Evolutionary conservation across 2,329 filamentous ascomycete genomes (phyloP).

Genomic region (Neopestalotiopsis rosae): DNA sequence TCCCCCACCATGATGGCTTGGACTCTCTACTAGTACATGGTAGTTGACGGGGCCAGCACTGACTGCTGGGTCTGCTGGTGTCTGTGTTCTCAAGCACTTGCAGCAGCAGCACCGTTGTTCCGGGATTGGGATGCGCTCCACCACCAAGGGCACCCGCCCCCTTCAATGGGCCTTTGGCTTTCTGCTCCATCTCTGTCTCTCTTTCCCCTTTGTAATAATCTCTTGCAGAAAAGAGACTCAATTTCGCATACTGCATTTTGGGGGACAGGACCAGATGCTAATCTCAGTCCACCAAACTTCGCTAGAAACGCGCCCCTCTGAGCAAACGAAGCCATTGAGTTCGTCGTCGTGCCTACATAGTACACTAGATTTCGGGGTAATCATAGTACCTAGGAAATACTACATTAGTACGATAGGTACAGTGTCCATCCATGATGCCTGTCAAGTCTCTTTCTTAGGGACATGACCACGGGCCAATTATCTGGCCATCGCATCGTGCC

Average conservation of each 20-base stretch:
- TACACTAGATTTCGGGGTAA: too few species aligned
- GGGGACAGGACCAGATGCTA: too few species aligned
- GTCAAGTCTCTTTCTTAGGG: background rate
- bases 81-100: slow-evolving; percentile 3
- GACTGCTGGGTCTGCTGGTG: background rate
- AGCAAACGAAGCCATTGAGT: too few species aligned
- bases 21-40: background rate
- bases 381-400: too few species aligned
- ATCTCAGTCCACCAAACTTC: too few species aligned
- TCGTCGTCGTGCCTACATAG: too few species aligned
- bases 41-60: background rate
- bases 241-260: too few species aligned
- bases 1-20: background rate
- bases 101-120: slow-evolving; percentile 1
- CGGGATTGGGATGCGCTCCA: background rate
- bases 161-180: background rate
- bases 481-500: background rate
- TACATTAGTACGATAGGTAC: too few species aligned
- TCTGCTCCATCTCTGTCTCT: too few species aligned
- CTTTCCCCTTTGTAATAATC: background rate
- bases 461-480: background rate
- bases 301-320: too few species aligned
- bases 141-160: background rate
- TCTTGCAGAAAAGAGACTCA: background rate
- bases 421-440: background rate